These are phyloP conservation scores for Mycena haematopus DNA, from an alignment of 768 basidiomycete genomes.

Conservation along the genomic window DNA sequence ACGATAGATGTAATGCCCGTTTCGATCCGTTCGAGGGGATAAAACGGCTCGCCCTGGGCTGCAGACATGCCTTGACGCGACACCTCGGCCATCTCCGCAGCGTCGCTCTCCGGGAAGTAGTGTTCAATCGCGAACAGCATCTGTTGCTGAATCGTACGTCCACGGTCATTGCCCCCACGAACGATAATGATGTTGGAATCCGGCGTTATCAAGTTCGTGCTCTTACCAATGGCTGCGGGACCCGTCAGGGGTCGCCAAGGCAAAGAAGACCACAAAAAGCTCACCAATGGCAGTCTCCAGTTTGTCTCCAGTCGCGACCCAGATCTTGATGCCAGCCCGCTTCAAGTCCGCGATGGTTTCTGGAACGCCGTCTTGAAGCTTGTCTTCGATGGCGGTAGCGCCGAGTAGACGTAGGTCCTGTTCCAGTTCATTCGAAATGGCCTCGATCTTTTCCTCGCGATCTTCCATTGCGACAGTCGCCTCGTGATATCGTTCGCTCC, in stretches of 20 bases:
- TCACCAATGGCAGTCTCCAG: constrained; percentile 93
- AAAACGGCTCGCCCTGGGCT: constrained; percentile 32
- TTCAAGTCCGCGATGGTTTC: constrained; percentile 96
- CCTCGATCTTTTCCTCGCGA: constrained; percentile 82
- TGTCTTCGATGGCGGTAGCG: constrained; percentile 97
- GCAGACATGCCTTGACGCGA: constrained; percentile 54
- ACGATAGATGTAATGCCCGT: constrained; percentile 83
- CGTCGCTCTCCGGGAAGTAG: constrained; percentile 76
- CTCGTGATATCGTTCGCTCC: constrained; percentile 82
- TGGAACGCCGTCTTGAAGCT: constrained; percentile 95
- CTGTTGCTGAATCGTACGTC: constrained; percentile 78
- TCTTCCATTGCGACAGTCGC: constrained; percentile 81
- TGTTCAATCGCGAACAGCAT: constrained; percentile 80
- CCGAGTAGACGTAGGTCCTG: constrained; percentile 82
- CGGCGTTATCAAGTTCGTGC: constrained; percentile 88
- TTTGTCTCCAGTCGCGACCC: constrained; percentile 99
- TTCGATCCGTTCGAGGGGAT: constrained; percentile 61
- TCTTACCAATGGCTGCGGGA: constrained; percentile 87
- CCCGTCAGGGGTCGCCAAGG: constrained; percentile 1
- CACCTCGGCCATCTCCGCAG: constrained; percentile 37
- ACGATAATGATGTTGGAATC: constrained; percentile 96
- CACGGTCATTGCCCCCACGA: constrained; percentile 69
- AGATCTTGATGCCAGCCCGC: constrained; percentile 96
- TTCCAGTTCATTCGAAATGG: constrained; percentile 83
- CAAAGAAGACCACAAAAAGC: constrained; percentile 25